phyloP scores from a whole-genome alignment of 192 early-diverging fungal genomes.

The Rhizophagus prolifer region DNA sequence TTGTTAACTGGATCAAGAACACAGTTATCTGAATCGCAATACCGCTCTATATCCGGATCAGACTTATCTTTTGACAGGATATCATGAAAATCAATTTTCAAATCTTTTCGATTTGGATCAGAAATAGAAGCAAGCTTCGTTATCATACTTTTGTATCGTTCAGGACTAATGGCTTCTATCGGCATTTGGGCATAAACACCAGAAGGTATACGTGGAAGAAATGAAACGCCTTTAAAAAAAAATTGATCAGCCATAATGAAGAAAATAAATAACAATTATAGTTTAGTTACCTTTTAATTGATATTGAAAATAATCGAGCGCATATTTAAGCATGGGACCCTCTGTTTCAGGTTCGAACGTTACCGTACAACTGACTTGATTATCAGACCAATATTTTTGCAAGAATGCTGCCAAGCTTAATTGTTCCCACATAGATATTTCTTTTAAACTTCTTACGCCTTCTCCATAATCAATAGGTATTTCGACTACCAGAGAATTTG shows the following conservation, averaged over 20 bases:
- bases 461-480: constrained; percentile 49
- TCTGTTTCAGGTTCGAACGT: constrained; percentile 45
- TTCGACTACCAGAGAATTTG: too few relatives aligned
- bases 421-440: constrained; percentile 53
- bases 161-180: constrained; percentile 44
- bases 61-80: constrained; percentile 21
- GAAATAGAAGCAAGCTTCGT: constrained; percentile 14
- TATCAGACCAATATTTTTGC: constrained; percentile 49
- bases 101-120: neutral
- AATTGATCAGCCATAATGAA: neutral
- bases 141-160: constrained; percentile 36
- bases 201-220: constrained; percentile 38
- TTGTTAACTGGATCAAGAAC: constrained; percentile 17
- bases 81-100: constrained; percentile 11
- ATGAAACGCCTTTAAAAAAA: constrained; percentile 34
- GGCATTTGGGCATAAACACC: constrained; percentile 52
- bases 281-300: constrained; percentile 40
- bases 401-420: constrained; percentile 46
- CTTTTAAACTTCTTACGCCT: constrained; percentile 38
- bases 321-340: constrained; percentile 33
- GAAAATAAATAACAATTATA: neutral
- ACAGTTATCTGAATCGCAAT: constrained; percentile 26
- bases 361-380: constrained; percentile 50
- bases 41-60: constrained; percentile 28
- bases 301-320: constrained; percentile 52